A percentile compares a stretch with the other conserved stretches of the same genome.
These are phyloP conservation scores for Annona cherimola DNA, from an alignment of 164 flowering plant genomes.

Conservation along the genomic window DNA sequence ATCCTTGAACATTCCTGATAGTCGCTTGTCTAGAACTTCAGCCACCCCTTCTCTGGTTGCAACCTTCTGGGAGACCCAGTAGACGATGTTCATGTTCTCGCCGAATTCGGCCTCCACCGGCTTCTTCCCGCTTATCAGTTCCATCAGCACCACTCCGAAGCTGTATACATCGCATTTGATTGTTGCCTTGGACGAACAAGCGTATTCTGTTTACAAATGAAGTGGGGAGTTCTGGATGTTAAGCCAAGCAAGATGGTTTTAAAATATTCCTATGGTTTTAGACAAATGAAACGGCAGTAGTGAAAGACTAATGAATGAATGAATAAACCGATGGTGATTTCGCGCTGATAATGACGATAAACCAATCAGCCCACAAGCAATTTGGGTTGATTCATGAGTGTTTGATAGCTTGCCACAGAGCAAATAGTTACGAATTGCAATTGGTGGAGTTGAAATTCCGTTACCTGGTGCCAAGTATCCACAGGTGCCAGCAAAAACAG, in stretches of 20 bases:
- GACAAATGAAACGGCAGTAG: not conserved
- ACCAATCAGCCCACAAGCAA: no score
- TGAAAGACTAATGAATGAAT: not conserved
- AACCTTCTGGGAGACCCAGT: slow-evolving; percentile 78
- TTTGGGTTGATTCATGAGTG: no score
- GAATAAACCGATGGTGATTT: no score
- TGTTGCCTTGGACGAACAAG: slow-evolving; percentile 84
- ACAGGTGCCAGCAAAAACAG: slow-evolving; percentile 87
- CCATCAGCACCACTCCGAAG: slow-evolving; percentile 89
- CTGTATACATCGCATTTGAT: slow-evolving; percentile 94
- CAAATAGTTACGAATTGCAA: not conserved
- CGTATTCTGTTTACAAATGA: slow-evolving; percentile 56
- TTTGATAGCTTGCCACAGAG: no score
- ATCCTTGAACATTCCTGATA: slow-evolving; percentile 52
- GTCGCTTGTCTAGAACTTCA: slow-evolving; percentile 66
- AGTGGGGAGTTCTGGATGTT: not conserved
- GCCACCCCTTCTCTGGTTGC: slow-evolving; percentile 68
- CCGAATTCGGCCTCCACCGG: slow-evolving; percentile 89
- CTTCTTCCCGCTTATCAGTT: slow-evolving; percentile 83
- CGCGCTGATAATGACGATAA: no score
- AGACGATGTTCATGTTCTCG: slow-evolving; percentile 77
- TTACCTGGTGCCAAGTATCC: slow-evolving; percentile 98
- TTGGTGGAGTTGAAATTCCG: not conserved
- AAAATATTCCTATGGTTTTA: not conserved
- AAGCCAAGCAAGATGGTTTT: not conserved